Conservation (phyloP, 305 asterid genomes). For the Fraxinus ornus region DNA sequence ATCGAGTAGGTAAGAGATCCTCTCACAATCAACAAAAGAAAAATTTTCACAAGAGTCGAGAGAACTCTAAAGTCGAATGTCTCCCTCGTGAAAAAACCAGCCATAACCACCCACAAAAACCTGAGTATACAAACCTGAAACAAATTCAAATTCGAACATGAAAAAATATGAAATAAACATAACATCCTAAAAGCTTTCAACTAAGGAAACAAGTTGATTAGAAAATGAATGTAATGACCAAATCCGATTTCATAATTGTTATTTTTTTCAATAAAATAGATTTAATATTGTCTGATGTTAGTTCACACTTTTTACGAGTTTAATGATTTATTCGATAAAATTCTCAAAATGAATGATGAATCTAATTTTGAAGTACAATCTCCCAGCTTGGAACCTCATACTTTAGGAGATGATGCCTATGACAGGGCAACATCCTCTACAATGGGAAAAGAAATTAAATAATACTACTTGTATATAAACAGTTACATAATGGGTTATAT, state of each 20-base stretch:
- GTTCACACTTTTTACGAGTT: not conserved
- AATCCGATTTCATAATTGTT: not conserved
- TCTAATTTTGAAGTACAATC: not conserved
- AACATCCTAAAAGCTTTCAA: not conserved
- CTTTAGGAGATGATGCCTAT: not conserved
- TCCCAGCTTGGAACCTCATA: not conserved
- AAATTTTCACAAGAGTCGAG: constrained; percentile 20
- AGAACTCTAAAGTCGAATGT: constrained; percentile 13
- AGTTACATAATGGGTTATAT: too few relatives aligned
- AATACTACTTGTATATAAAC: too few relatives aligned
- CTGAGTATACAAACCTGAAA: not conserved
- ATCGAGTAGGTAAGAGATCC: constrained; percentile 19
- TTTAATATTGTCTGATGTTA: not conserved
- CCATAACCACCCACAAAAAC: constrained; percentile 18
- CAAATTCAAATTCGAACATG: not conserved
- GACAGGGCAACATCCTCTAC: not conserved
- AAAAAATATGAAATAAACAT: not conserved
- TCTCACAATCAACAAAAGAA: constrained; percentile 29
- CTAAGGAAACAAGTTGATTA: not conserved
- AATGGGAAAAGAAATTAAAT: not conserved
- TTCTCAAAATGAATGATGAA: not conserved
- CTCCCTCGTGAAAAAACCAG: constrained; percentile 19
- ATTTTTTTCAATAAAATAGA: not conserved
- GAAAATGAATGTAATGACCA: not conserved
- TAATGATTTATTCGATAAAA: not conserved